Base-by-base conservation (phyloP, 495 filamentous ascomycete species). In the Podospora didyma region DNA sequence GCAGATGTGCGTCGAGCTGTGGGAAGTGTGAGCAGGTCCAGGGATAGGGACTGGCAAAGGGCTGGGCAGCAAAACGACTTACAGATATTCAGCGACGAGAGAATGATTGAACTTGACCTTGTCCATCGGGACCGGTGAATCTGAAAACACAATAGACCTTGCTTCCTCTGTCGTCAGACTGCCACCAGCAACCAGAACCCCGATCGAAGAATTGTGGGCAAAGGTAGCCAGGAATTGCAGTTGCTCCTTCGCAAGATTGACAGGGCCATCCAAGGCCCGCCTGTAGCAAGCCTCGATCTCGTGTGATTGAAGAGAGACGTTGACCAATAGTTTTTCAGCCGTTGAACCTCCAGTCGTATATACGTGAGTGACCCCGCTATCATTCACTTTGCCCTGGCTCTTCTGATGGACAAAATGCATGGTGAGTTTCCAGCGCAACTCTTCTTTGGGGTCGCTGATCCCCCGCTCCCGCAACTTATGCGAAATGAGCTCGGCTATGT, bases 151-250 rank as follows among this genome's bases (percentile, higher is more conserved):
- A 14, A 21, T 4, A 16, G 31, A n/a, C 37, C 24, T 57, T 20
- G 55, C 55, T 5, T 9, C 19, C 4, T 22, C 20, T n/a, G 47
- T 52, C 7, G 12, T 21, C 20, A 58, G 48, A 17, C 17, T 44
- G 7, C 55, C 55, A 23, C 55, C 55, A 7, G 55, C 47, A 20
- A 57, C 55, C 21, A 57, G 22, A 9, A 57, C 55, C 6, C 55
- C 55, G 19, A 57, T 45, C 17, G 22, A 28, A 16, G 16, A 2
- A 1, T 50, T n/a, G 6, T 35, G 2, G 4, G 7, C 24, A 7
- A 16, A 0, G 2, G 20, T 21, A 16, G 12, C 26, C 5, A 26
- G 17, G 24, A 31, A 28, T n/a, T 35, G 17, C 26, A 16, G 2
- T 9, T 23, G 24, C 11, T 47, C 48, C 49, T 51, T 24, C 7